phyloP scores from a whole-genome alignment of 2,329 filamentous ascomycete genomes.

The Colletotrichum echinochloae region DNA sequence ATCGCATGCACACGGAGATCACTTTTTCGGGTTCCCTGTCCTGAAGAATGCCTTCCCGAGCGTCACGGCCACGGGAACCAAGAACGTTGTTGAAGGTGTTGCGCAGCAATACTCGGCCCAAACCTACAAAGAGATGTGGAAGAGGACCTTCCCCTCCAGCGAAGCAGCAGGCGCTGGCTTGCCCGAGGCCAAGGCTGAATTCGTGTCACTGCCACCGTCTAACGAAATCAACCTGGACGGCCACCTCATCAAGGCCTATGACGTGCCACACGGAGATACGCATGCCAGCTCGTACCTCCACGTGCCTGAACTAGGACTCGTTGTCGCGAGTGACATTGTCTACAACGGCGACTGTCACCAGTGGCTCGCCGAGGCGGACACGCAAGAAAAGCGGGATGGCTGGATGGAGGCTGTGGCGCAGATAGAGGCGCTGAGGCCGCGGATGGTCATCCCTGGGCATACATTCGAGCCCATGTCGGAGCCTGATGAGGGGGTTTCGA shows the following conservation, averaged over 20 bases:
- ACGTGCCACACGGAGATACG: slow-evolving; percentile 6
- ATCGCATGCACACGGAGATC: slow-evolving; percentile 14
- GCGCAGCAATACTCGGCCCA: slow-evolving; percentile 2
- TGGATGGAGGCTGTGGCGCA: slow-evolving; percentile 1
- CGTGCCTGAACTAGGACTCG: background rate
- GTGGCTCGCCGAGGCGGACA: slow-evolving; percentile 10
- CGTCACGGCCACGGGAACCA: background rate
- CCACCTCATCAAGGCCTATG: background rate
- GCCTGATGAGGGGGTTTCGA: background rate
- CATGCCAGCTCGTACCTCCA: slow-evolving; percentile 12
- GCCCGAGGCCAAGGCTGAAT: background rate
- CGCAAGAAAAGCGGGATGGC: slow-evolving; percentile 4
- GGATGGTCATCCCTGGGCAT: slow-evolving; percentile 4
- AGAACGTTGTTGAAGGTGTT: slow-evolving; percentile 3
- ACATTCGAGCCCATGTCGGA: slow-evolving; percentile 5
- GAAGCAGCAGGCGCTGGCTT: slow-evolving; percentile 5
- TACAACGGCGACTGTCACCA: slow-evolving; percentile 21
- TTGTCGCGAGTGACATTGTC: slow-evolving; percentile 11
- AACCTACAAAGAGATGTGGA: background rate
- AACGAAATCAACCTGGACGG: background rate
- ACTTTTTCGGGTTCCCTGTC: slow-evolving; percentile 7
- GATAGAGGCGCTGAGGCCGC: background rate
- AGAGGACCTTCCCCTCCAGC: background rate
- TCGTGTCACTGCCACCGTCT: background rate
- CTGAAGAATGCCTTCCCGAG: background rate